phyloP scores from a whole-genome alignment of 805 yeast genomes.

The Sugiyamaella floridensis region DNA sequence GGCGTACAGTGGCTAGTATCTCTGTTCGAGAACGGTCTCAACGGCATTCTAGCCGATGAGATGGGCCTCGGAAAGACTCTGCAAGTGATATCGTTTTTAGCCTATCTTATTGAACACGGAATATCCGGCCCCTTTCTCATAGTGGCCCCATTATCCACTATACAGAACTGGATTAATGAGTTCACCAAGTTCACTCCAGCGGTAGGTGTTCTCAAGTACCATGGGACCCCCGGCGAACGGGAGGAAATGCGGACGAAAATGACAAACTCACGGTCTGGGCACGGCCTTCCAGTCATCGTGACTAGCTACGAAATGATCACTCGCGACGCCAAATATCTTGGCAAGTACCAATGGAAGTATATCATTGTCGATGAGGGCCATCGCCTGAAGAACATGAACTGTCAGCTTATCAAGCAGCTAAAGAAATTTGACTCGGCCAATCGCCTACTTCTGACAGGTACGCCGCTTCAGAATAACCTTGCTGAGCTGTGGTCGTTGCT shows the following conservation, averaged over 20 bases:
- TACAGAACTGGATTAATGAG: conserved; percentile 96
- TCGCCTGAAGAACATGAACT: conserved; percentile 80
- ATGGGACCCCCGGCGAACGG: conserved; percentile 97
- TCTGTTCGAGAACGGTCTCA: conserved; percentile 84
- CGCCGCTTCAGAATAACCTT: conserved; percentile 93
- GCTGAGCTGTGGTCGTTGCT: conserved; percentile 93
- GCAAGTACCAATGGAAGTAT: conserved; percentile 89
- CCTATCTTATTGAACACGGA: conserved; percentile 85
- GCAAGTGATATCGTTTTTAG: conserved; percentile 79
- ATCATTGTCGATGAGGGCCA: conserved; percentile 87
- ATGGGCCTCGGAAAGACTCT: conserved; percentile 95
- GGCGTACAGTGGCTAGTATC: conserved; percentile 90
- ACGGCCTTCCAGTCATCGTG: conserved; percentile 86
- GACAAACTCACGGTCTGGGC: conserved; percentile 83
- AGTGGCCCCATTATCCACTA: conserved; percentile 92
- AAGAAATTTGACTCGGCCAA: conserved; percentile 75
- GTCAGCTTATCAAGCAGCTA: conserved; percentile 80
- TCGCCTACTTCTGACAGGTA: conserved; percentile 88
- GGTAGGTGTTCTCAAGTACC: conserved; percentile 87
- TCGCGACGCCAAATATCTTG: conserved; percentile 90
- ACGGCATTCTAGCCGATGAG: conserved; percentile 94
- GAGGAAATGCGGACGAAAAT: conserved; percentile 95
- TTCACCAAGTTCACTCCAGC: conserved; percentile 98
- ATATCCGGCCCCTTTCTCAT: conserved; percentile 99
- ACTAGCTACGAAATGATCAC: conserved; percentile 97